Percentiles rank a stretch among this genome's conserved stretches.
phyloP scores from a whole-genome alignment of 2,329 filamentous ascomycete species.

The Chalaropsis ovoidea region DNA sequence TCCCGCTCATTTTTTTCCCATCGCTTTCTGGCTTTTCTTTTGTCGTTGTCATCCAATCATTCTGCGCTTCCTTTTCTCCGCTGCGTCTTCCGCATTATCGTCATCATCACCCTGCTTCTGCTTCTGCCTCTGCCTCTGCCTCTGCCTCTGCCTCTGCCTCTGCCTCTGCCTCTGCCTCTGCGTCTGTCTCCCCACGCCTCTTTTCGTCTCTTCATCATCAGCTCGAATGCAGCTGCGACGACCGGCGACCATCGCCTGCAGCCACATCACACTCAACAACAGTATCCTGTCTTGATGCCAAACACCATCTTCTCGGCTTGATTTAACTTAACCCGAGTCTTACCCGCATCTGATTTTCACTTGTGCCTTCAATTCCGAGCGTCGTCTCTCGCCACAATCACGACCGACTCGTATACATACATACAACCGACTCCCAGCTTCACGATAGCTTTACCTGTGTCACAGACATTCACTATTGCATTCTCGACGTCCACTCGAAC shows the following conservation, averaged over 20 bases:
- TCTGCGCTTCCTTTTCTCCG: background rate
- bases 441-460: background rate
- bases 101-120: background rate
- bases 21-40: slow-evolving; percentile 1
- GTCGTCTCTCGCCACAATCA: background rate
- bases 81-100: background rate
- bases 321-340: background rate
- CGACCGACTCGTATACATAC: slow-evolving; percentile 10
- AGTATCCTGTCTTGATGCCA: background rate
- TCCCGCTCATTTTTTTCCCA: background rate
- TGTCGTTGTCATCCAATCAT: slow-evolving; percentile 7
- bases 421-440: background rate
- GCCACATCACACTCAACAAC: background rate
- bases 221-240: slow-evolving; percentile 16
- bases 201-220: slow-evolving; percentile 2
- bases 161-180: background rate
- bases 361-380: background rate
- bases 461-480: background rate
- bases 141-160: too few relatives aligned
- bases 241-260: slow-evolving; percentile 12
- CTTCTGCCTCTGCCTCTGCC: background rate
- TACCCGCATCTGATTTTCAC: background rate
- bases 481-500: background rate
- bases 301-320: background rate
- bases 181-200: background rate